These are phyloP conservation scores for Tetrastigma voinierianum DNA, from an alignment of 164 flowering plant species.

Conservation along the genomic window DNA sequence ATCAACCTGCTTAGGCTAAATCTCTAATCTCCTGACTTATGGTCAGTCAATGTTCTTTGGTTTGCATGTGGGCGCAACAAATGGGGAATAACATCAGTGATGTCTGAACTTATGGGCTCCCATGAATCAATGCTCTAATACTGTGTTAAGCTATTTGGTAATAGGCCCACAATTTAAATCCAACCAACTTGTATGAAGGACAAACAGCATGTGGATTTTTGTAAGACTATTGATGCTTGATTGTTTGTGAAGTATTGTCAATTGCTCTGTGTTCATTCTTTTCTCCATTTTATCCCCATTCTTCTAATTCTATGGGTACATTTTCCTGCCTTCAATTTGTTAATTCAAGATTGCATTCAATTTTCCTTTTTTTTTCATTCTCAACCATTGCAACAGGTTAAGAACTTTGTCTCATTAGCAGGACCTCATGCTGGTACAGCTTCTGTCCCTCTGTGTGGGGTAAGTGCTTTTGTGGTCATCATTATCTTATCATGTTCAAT, in stretches of 20 bases:
- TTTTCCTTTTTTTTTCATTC: conserved; percentile 8
- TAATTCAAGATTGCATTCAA: neutral
- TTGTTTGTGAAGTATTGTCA: neutral
- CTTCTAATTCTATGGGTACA: neutral
- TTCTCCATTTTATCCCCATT: neutral
- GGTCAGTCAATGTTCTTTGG: too few relatives aligned
- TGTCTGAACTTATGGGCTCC: too few relatives aligned
- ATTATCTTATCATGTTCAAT: neutral
- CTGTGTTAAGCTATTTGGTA: too few relatives aligned
- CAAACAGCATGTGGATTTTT: too few relatives aligned
- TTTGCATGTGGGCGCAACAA: too few relatives aligned
- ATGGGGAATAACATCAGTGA: too few relatives aligned
- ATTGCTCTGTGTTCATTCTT: neutral
- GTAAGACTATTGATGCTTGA: too few relatives aligned
- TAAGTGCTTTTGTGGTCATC: conserved; percentile 34
- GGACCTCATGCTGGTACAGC: conserved; percentile 99
- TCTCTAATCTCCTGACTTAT: too few relatives aligned
- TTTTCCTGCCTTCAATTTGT: neutral
- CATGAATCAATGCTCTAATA: too few relatives aligned
- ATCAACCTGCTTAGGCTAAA: too few relatives aligned
- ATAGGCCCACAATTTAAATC: too few relatives aligned
- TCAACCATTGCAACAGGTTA: conserved; percentile 52
- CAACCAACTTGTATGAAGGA: too few relatives aligned
- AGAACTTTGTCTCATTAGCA: conserved; percentile 73
- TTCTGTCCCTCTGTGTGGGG: conserved; percentile 94